Percentiles rank a stretch among this genome's conserved stretches.
phyloP scores from a whole-genome alignment of 306 rosid genomes.

The Cyamopsis tetragonoloba region DNA sequence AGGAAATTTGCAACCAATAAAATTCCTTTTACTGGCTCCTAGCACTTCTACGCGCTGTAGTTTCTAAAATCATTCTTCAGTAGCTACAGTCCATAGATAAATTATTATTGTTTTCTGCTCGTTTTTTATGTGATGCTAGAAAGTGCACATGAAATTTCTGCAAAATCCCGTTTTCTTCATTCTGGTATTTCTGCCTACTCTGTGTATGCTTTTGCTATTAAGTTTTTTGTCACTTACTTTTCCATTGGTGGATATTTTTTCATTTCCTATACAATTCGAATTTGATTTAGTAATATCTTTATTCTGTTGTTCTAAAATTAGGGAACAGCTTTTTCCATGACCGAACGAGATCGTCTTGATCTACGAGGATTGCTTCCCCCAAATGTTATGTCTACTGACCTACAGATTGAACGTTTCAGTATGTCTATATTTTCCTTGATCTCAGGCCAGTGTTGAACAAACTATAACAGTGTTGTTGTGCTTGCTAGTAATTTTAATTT shows the following conservation, averaged over 20 bases:
- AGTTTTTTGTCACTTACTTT: neutral
- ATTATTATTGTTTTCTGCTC: slow-evolving; percentile 12
- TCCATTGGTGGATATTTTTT: slow-evolving; percentile 4
- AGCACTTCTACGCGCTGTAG: neutral
- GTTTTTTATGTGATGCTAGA: neutral
- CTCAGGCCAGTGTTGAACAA: slow-evolving; percentile 2
- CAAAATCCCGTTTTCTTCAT: slow-evolving; percentile 8
- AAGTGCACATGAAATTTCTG: neutral
- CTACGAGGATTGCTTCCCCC: slow-evolving; percentile 98
- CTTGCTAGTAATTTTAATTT: neutral
- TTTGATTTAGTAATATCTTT: slow-evolving; percentile 14
- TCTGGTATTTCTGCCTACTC: slow-evolving; percentile 16
- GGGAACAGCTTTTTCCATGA: slow-evolving; percentile 96
- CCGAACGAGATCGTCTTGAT: slow-evolving; percentile 98
- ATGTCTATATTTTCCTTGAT: slow-evolving; percentile 25
- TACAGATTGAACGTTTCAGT: slow-evolving; percentile 95
- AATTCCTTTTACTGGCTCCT: neutral
- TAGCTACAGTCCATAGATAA: neutral
- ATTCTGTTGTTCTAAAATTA: slow-evolving; percentile 34
- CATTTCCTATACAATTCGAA: neutral
- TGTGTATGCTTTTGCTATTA: slow-evolving; percentile 12
- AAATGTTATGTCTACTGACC: slow-evolving; percentile 82
- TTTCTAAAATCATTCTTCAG: slow-evolving; percentile 3
- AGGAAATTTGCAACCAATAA: neutral
- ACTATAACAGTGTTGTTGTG: slow-evolving; percentile 1